Evolutionary conservation across 2,329 filamentous ascomycete genomes (phyloP), one percentile per base, ranked within the genome.

Genomic region (Fusarium redolens): DNA sequence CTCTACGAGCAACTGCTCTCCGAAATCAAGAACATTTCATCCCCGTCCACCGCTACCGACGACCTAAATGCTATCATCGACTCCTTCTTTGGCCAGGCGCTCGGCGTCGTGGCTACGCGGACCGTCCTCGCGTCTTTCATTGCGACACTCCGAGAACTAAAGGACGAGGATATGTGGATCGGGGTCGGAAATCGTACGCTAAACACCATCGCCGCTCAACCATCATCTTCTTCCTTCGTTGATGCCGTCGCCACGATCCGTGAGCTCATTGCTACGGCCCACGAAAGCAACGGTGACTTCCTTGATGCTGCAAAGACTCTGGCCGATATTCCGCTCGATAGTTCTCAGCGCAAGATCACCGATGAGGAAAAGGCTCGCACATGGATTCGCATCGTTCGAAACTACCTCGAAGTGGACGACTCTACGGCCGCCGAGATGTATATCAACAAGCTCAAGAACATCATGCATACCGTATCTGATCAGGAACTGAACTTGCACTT

Each of bases 401-500:
- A 97, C 85, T 97, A 96, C 81, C 89, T 99, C 70, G 96, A 99
- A 84, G 94, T 95, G 52, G 96, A 97, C 80, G 95, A 98, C 83
- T 92, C 94, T 13, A 94, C 92, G 3, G 88, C 89, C 40, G 96
- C 96, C 45, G 94, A 97, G 80, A 90, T 89, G 44, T 97, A 95
- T 80, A 88, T 99, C 78, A 98, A 98, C 87, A 95, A 96, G 82
- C 92, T 97, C 82, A 98, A 98, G 84, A 96, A 96, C 79, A 88
- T 98, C 74, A 94, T 97, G 80, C 91, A 93, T 84, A 91, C 89
- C 71, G 91, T 97, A 37, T 84, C 88, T 35, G 91, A 97, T 80
- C 89, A 91, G 43, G 89, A 92, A 68, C 87, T 96, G 51, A 91
- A 91, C 75, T 86, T 98, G 56, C 92, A 96, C 82, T 99, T 98